A percentile compares a stretch with the other conserved stretches of the same genome.
Evolutionary conservation across 768 basidiomycete genomes (phyloP).

Genomic region (Lyophyllum semitale): DNA sequence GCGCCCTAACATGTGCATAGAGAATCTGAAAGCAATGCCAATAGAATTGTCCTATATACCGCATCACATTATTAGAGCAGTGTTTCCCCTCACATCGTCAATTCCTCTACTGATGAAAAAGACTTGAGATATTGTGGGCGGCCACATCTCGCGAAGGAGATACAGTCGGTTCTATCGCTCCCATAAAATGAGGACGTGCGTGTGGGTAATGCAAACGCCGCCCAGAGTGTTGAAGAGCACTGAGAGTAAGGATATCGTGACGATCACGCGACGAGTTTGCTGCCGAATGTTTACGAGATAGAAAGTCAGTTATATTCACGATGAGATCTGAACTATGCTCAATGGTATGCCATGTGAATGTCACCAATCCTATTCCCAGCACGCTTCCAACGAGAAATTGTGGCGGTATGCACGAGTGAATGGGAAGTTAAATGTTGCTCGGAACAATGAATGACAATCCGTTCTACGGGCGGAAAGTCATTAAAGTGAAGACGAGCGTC

Average conservation of each 20-base stretch:
- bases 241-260: conserved; percentile 20
- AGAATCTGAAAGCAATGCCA: background rate
- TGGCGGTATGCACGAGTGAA: conserved; percentile 40
- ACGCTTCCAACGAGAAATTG: conserved; percentile 22
- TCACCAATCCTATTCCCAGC: conserved; percentile 25
- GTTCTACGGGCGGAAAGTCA: conserved; percentile 63
- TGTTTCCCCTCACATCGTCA: conserved; percentile 36
- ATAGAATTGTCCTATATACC: background rate
- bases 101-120: conserved; percentile 30
- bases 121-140: conserved; percentile 37
- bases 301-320: conserved; percentile 8
- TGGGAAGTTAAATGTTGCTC: conserved; percentile 62
- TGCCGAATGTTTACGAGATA: background rate
- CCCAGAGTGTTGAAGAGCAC: conserved; percentile 97
- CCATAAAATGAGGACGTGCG: conserved; percentile 95
- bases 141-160: conserved; percentile 22
- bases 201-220: conserved; percentile 65
- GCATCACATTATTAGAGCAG: background rate
- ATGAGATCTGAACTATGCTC: background rate
- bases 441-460: conserved; percentile 81
- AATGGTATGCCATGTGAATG: conserved; percentile 3
- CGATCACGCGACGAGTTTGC: background rate
- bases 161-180: conserved; percentile 64
- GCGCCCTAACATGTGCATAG: background rate
- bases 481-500: conserved; percentile 83